These are phyloP conservation scores for Dactylellina cionopaga DNA, from an alignment of 2,329 filamentous ascomycete species.

Conservation along the genomic window DNA sequence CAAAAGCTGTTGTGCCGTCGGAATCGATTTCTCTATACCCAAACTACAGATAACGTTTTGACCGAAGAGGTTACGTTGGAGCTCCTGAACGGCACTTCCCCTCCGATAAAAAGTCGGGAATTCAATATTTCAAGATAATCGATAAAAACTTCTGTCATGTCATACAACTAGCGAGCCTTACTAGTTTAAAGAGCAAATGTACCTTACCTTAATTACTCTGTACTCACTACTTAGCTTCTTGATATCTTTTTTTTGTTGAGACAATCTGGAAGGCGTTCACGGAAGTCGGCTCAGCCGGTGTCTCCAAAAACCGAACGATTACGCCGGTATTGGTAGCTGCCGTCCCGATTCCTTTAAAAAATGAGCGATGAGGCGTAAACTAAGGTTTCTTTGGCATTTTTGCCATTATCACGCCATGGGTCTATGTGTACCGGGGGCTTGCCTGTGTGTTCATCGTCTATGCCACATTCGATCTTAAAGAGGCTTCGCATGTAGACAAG, in stretches of 20 bases:
- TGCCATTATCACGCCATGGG: slow-evolving; percentile 52
- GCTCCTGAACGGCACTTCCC: not conserved
- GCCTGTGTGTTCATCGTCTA: slow-evolving; percentile 6
- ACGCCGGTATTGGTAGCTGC: slow-evolving; percentile 33
- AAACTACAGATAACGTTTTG: not conserved
- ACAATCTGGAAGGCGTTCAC: slow-evolving; percentile 12
- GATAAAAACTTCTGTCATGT: too few relatives aligned
- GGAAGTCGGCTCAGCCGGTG: slow-evolving; percentile 39
- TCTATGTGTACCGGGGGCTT: too few relatives aligned
- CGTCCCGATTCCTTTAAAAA: slow-evolving; percentile 25
- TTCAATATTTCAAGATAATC: too few relatives aligned
- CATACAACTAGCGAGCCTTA: too few relatives aligned
- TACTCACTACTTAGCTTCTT: not conserved
- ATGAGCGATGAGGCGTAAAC: not conserved
- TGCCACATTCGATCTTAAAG: slow-evolving; percentile 4
- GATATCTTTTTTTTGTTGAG: slow-evolving; percentile 9
- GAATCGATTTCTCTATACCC: slow-evolving; percentile 29
- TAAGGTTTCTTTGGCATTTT: slow-evolving; percentile 8
- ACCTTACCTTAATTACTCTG: not conserved
- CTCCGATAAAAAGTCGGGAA: too few relatives aligned
- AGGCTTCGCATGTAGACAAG: not conserved
- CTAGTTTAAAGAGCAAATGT: not conserved
- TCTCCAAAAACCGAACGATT: slow-evolving; percentile 1
- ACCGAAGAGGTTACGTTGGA: not conserved
- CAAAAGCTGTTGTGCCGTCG: slow-evolving; percentile 45